phyloP scores from a whole-genome alignment of 208 protist genomes.

The Trypanosoma congolense region DNA sequence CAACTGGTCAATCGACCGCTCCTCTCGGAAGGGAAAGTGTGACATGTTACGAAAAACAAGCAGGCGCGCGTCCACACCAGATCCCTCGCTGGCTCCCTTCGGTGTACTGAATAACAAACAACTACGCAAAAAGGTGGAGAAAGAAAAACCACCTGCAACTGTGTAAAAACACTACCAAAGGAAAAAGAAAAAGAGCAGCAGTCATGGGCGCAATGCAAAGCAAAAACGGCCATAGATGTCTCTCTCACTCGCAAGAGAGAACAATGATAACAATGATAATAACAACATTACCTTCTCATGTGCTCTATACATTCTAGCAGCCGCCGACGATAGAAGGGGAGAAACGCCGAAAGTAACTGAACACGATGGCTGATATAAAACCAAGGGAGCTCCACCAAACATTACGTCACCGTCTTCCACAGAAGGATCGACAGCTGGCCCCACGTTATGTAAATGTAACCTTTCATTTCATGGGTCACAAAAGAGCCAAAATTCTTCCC shows the following conservation, averaged over 20 bases:
- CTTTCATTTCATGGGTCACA: constrained; percentile 99
- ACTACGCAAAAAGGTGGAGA: no score
- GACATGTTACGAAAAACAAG: constrained; percentile 19
- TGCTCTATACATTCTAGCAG: constrained; percentile 4
- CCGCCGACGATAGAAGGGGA: background rate
- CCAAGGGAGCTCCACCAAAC: background rate
- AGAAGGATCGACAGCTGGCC: constrained; percentile 98
- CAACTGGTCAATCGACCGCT: constrained; percentile 46
- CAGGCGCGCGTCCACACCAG: background rate
- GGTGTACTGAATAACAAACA: background rate
- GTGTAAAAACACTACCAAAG: no score
- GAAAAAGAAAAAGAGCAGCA: no score
- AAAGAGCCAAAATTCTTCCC: constrained; percentile 99
- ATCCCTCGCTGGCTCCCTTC: no score
- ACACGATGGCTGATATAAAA: background rate
- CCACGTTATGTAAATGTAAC: constrained; percentile 99
- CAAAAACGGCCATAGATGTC: constrained; percentile 3
- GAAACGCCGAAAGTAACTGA: background rate
- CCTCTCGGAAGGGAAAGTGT: constrained; percentile 57
- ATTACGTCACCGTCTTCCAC: constrained; percentile 89
- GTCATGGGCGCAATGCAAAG: no score
- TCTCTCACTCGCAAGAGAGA: background rate
- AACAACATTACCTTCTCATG: background rate
- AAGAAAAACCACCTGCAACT: no score
- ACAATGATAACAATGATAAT: background rate